These are phyloP conservation scores for Euphorbia peplus DNA, from an alignment of 345 rosid species.

Conservation along the genomic window DNA sequence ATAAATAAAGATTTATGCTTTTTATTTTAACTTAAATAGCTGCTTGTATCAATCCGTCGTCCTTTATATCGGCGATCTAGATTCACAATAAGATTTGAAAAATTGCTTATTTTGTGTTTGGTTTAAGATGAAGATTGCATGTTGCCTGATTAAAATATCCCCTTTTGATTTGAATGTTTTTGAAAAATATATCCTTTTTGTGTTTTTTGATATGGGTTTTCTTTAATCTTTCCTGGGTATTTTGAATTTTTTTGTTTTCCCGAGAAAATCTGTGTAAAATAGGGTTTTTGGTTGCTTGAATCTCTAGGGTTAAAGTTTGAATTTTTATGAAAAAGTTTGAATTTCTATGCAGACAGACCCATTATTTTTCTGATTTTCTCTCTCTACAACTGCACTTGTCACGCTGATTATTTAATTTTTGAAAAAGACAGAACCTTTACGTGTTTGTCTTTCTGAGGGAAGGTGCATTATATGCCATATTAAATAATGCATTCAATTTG, in stretches of 20 bases:
- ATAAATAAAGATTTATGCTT: too few species aligned
- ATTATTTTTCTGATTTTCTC: not conserved
- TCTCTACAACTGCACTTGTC: not conserved
- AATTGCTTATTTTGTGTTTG: too few species aligned
- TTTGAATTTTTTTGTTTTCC: not conserved
- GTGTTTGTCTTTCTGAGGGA: constrained; percentile 5
- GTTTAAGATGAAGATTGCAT: too few species aligned
- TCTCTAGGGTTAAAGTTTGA: constrained; percentile 16
- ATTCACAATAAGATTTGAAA: too few species aligned
- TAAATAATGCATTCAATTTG: constrained; percentile 3
- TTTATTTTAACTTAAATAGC: too few species aligned
- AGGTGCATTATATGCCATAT: constrained; percentile 16
- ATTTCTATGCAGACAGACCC: not conserved
- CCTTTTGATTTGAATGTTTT: not conserved
- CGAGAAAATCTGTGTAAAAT: constrained; percentile 12
- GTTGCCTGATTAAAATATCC: too few species aligned
- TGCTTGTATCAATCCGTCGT: too few species aligned
- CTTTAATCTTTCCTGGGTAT: not conserved
- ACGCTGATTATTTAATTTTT: constrained; percentile 11
- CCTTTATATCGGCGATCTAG: too few species aligned
- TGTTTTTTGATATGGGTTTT: not conserved
- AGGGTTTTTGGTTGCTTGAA: constrained; percentile 9
- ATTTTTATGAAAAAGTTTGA: constrained; percentile 9
- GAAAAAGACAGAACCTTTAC: constrained; percentile 25
- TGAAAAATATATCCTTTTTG: not conserved